phyloP scores from a whole-genome alignment of 176 grass and related monocot genomes.

The Triticum urartu region DNA sequence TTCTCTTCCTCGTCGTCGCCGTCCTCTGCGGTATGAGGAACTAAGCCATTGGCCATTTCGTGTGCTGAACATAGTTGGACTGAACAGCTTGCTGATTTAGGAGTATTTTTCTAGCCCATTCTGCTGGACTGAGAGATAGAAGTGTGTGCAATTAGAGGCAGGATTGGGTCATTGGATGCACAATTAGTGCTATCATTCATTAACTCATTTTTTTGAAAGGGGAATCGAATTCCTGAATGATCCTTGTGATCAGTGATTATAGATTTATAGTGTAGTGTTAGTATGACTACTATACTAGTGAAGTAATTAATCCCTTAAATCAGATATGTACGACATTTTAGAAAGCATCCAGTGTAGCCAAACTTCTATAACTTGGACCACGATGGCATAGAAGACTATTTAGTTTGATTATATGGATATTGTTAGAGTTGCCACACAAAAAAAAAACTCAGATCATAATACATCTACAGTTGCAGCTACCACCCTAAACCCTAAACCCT shows the following conservation, averaged over 20 bases:
- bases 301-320: neutral
- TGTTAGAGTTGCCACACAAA: neutral
- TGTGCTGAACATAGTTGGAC: neutral
- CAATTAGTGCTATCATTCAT: neutral
- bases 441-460: neutral
- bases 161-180: neutral
- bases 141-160: neutral
- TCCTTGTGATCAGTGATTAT: neutral
- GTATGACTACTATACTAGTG: neutral
- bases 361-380: neutral
- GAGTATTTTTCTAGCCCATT: neutral
- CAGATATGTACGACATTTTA: neutral
- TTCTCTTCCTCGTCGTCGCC: constrained; percentile 51
- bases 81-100: neutral
- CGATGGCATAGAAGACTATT: neutral
- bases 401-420: neutral
- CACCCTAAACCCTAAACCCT: neutral
- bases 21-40: constrained; percentile 35
- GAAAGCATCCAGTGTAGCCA: neutral
- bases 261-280: neutral
- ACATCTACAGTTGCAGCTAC: neutral
- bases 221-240: neutral
- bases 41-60: constrained; percentile 4
- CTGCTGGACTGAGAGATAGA: neutral
- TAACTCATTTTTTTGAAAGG: neutral